Evolutionary conservation across 352 stramenopile species (phyloP).

Genomic region (Phytopythium aichiense): DNA sequence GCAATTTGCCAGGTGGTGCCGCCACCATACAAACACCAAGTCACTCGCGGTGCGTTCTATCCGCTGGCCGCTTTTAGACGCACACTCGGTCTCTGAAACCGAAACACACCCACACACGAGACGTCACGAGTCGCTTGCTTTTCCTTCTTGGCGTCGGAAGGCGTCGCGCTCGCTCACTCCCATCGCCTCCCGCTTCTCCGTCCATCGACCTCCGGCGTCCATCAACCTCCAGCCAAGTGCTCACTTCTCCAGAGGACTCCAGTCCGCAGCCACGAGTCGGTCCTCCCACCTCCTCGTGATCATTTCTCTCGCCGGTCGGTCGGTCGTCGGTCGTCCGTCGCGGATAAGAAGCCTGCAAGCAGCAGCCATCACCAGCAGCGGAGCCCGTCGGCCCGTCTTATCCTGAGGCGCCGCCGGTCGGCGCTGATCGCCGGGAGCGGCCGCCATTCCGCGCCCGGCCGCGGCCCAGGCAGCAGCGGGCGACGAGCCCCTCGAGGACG

Average conservation of each 20-base stretch:
- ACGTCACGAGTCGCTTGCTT: too few species aligned
- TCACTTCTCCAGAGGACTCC: too few species aligned
- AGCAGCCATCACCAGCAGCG: too few species aligned
- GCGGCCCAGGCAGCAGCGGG: background rate
- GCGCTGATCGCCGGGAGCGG: background rate
- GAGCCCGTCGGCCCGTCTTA: background rate
- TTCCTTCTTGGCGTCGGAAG: too few species aligned
- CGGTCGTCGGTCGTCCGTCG: too few species aligned
- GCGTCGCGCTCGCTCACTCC: too few species aligned
- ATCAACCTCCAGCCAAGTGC: too few species aligned
- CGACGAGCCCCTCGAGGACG: background rate
- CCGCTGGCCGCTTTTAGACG: background rate
- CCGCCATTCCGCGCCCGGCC: conserved; percentile 1
- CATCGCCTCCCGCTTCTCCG: too few species aligned
- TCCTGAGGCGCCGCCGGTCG: background rate
- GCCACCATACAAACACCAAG: background rate
- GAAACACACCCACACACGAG: background rate
- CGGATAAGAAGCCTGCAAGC: too few species aligned
- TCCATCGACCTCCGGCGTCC: too few species aligned
- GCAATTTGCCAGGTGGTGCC: background rate
- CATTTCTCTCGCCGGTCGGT: background rate
- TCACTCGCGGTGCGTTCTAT: background rate
- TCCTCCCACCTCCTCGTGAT: background rate
- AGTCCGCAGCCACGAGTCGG: too few species aligned
- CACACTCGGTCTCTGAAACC: background rate